Conservation (phyloP, 179 eudicot genomes). For the Silene noctiflora region DNA sequence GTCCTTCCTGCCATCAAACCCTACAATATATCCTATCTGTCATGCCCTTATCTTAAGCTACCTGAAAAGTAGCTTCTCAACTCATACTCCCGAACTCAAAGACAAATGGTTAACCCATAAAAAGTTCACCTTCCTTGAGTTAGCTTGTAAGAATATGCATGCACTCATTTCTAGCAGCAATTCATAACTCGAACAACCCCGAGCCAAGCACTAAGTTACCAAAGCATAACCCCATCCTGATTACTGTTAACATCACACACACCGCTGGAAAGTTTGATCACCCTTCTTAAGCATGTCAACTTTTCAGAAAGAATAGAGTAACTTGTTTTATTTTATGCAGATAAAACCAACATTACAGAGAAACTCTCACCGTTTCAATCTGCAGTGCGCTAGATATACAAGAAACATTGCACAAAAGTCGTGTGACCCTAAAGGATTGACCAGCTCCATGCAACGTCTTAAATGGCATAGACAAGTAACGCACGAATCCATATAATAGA, state of each 20-base stretch:
- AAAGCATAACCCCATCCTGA: neutral
- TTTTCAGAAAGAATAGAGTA: neutral
- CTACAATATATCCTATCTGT: neutral
- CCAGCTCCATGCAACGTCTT: constrained; percentile 70
- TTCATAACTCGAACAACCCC: neutral
- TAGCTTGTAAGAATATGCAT: neutral
- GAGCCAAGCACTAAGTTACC: neutral
- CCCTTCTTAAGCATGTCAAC: neutral
- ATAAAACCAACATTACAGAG: neutral
- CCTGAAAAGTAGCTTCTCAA: neutral
- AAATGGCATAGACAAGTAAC: constrained; percentile 61
- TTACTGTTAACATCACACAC: neutral
- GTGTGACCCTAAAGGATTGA: constrained; percentile 60
- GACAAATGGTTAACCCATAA: neutral
- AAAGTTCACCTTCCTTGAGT: neutral
- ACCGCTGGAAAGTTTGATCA: neutral
- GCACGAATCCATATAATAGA: constrained; percentile 67
- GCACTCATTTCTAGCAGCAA: neutral
- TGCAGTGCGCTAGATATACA: constrained; percentile 62
- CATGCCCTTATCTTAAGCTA: neutral
- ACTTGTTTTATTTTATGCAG: neutral
- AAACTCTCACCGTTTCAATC: constrained; percentile 65
- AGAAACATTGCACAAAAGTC: constrained; percentile 57
- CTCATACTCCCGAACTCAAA: neutral
- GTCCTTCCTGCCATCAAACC: constrained; percentile 1